Evolutionary conservation across 176 grass and related monocot genomes (phyloP), one percentile per base, ranked within the genome.

Genomic region (Ensete glaucum): DNA sequence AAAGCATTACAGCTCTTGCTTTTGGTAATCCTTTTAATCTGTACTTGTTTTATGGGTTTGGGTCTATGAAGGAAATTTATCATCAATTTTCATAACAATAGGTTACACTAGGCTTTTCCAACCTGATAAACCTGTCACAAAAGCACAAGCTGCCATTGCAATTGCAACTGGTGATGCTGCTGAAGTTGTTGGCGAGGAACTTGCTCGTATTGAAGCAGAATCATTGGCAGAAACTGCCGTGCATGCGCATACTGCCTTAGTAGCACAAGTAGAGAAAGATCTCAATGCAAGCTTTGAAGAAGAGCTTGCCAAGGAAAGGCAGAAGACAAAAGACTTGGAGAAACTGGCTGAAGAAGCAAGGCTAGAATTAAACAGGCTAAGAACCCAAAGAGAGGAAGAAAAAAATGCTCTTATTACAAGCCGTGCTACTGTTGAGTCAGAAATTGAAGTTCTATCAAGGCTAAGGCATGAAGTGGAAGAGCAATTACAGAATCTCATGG

Each of bases 41-140:
- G 19, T 56, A 1, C 23, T n/a, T 81, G 54, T 29, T 24, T 89
- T 73, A 20, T 69, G 19, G 67, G 8, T 19, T 70, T n/a, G 19
- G 29, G 67, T 25, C 11, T 17, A 14, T 55, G 4, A 19, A 29
- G 27, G 21, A 56, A 58, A 57, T 9, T 57, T 27, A 58, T 56
- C 14, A 2, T 11, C 10, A 23, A 9, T 74, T 57, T 56, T 56
- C 27, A 9, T 26, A 72, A 20, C 34, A 15, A 76, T 78, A 97
- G 94, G 94, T 83, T 98, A 89, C 77, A 98, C 90, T 69, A 93
- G 94, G 71, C 85, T 93, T 65, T 98, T 98, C 76, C 94, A 98
- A 76, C 86, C 90, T n/a, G 81, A 79, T 69, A 98, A 98, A 83
- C 90, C 94, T 14, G 94, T 98, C 76, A 98, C 88, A 7, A 98